Base-by-base conservation (phyloP, 768 basidiomycete genomes). In the Calocera cornea region DNA sequence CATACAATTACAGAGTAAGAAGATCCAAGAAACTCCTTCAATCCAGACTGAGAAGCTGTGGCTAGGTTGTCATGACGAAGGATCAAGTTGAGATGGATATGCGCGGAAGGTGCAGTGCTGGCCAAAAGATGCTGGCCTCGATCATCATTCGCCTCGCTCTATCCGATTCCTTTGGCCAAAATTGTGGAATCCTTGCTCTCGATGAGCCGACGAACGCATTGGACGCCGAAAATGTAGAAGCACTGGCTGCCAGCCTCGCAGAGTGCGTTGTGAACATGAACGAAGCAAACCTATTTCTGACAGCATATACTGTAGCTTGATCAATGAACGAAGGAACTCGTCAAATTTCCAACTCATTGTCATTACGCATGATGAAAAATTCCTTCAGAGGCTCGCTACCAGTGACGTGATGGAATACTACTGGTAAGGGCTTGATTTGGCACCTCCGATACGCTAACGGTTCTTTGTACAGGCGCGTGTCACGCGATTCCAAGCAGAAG, bases 51-150 rank as follows among this genome's bases (percentile, higher is more conserved):
- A 71, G 65, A 16, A 71, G 65, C 31, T 40, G 34, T 67, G 66
- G 50, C 68, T 75, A 95, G 93, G 93, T 97, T 68, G 95, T 98
- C 71, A 98, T 99, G 95, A 92, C 89, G 65, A 99, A 99, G 79
- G 95, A 97, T 75, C 90, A 94, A 73, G 95, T 97, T 7, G 95
- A 98, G 77, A 94, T 99, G 90, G 97, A 98, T 77, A 99, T 99
- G 97, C 87, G 97, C 67, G 97, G 97, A 29, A 86, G 97, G 70
- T 99, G 97, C 78, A 94, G 91, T 17, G 97, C 97, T 0, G 97
- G 97, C 0, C 97, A 99, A 78, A 99, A 99, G 79, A 97, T 98
- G 84, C 80, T 99, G 68, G 97, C 95, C 11, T 95, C 92, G 24
- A 97, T 98, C 77, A 92, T 98, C 77, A 98, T 99, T 73, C 87